These are phyloP conservation scores for Tulasnella sp. DNA, from an alignment of 768 basidiomycete species.

Conservation along the genomic window DNA sequence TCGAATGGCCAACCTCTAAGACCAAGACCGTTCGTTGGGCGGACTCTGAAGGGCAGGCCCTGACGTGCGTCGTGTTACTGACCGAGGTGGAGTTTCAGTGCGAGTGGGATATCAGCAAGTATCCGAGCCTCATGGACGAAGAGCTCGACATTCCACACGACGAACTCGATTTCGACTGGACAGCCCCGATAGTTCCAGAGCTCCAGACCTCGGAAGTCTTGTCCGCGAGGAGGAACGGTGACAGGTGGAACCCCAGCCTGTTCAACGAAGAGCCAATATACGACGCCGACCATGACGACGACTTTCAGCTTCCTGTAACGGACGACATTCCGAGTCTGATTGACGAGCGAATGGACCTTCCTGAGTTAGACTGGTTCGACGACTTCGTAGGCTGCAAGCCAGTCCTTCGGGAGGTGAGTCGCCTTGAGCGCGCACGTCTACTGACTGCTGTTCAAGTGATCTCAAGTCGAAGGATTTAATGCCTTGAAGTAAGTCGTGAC, in stretches of 20 bases:
- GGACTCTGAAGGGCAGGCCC: not conserved
- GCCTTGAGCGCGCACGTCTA: too few relatives aligned
- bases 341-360: not conserved
- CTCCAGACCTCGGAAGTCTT: not conserved
- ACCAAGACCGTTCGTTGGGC: conserved; percentile 3
- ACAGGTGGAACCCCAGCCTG: not conserved
- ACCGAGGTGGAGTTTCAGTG: not conserved
- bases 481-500: too few relatives aligned
- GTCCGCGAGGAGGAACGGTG: not conserved
- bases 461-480: too few relatives aligned
- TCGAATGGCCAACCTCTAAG: not conserved
- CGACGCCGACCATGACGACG: not conserved
- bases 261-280: not conserved
- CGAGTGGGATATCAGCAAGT: not conserved
- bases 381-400: not conserved
- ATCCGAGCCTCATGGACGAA: not conserved
- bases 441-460: too few relatives aligned
- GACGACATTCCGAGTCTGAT: not conserved
- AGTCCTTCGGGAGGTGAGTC: too few relatives aligned
- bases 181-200: not conserved
- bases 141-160: not conserved
- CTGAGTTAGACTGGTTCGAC: not conserved
- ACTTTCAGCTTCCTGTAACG: not conserved
- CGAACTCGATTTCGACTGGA: not conserved
- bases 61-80: not conserved